Evolutionary conservation across 202 grass and related monocot genomes (phyloP).

Genomic region (Panicum hallii): DNA sequence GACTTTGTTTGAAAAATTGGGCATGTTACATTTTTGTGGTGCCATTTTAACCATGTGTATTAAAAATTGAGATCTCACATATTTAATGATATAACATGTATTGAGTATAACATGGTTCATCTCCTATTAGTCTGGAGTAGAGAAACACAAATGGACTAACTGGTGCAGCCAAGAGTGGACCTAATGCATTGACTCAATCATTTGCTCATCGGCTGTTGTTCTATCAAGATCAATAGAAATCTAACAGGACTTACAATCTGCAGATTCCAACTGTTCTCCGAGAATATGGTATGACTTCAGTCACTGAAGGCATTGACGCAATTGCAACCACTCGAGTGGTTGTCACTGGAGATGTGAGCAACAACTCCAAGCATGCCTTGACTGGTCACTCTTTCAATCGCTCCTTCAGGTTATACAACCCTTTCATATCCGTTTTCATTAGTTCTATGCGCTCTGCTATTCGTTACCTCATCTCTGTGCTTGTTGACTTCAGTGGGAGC

Average conservation of each 20-base stretch:
- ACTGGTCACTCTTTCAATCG: constrained; percentile 63
- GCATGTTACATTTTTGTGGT: too few species aligned
- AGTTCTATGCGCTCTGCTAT: not conserved
- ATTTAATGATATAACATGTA: too few species aligned
- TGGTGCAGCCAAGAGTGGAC: not conserved
- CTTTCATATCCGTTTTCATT: not conserved
- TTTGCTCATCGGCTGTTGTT: not conserved
- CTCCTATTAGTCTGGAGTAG: not conserved
- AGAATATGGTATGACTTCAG: constrained; percentile 86
- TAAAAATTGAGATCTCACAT: too few species aligned
- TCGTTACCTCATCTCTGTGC: not conserved
- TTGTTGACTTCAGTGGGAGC: constrained; percentile 71
- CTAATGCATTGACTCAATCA: not conserved
- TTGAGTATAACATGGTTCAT: too few species aligned
- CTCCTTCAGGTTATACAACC: constrained; percentile 66
- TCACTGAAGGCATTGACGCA: constrained; percentile 94
- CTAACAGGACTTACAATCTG: not conserved
- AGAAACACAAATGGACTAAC: not conserved
- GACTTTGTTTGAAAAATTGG: too few species aligned
- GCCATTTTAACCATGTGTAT: too few species aligned
- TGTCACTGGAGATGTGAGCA: constrained; percentile 56
- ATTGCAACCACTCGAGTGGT: constrained; percentile 91
- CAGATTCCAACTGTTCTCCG: constrained; percentile 76
- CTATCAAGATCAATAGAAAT: not conserved
- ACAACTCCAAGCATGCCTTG: constrained; percentile 51